Conservation (phyloP, 2,329 filamentous ascomycete species). For the Pseudogymnoascus verrucosus region DNA sequence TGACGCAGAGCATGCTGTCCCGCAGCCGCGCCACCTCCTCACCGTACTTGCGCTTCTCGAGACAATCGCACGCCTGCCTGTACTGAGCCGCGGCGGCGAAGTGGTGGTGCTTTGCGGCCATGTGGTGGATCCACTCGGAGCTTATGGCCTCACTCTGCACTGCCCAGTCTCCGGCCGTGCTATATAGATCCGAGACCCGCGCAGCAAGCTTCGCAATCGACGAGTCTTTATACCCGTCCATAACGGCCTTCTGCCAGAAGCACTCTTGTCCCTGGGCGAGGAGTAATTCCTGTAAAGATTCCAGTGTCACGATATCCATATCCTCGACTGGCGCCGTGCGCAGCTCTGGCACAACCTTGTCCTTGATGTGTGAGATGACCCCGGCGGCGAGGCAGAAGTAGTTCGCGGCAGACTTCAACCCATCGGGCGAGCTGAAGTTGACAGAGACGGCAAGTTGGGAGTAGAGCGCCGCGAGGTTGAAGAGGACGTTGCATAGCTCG, state of each 20-base stretch:
- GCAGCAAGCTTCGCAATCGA: constrained; percentile 88
- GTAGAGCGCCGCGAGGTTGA: constrained; percentile 88
- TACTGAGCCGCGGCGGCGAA: constrained; percentile 95
- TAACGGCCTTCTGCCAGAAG: constrained; percentile 95
- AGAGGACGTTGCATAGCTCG: constrained; percentile 87
- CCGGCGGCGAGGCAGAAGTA: constrained; percentile 86
- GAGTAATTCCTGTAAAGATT: constrained; percentile 73
- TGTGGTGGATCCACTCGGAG: constrained; percentile 95
- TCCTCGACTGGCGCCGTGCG: constrained; percentile 83
- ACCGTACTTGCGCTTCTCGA: constrained; percentile 91
- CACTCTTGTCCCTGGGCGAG: constrained; percentile 94
- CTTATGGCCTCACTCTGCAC: constrained; percentile 84
- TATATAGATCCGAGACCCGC: constrained; percentile 86
- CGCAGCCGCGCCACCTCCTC: constrained; percentile 84
- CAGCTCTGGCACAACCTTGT: constrained; percentile 70
- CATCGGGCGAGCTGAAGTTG: constrained; percentile 70
- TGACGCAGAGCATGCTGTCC: constrained; percentile 75
- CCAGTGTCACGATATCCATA: constrained; percentile 84
- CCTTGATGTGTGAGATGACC: constrained; percentile 70
- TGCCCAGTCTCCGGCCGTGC: constrained; percentile 72
- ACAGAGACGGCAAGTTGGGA: constrained; percentile 80
- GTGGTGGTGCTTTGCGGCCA: constrained; percentile 94
- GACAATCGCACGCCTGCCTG: constrained; percentile 76
- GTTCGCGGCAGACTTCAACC: constrained; percentile 79
- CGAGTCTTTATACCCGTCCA: constrained; percentile 85